Base-by-base conservation (phyloP, 2,329 filamentous ascomycete genomes). In the Ustilaginoidea virens region DNA sequence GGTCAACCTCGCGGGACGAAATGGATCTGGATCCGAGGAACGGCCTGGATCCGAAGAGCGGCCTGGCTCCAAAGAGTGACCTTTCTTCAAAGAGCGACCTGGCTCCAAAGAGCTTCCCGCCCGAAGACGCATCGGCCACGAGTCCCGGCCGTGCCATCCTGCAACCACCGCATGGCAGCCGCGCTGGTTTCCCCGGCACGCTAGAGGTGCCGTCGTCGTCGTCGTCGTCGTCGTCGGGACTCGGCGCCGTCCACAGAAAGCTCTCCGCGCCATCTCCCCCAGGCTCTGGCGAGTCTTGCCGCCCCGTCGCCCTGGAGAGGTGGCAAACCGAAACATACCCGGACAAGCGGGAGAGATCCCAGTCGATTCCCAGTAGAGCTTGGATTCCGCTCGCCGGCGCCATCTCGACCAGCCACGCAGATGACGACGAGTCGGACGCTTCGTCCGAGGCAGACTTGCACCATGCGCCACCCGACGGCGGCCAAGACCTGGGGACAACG, bases 291-390 rank as follows among this genome's bases (percentile, higher is more conserved):
- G 14, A 19, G 14, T 24, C 17, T 7, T 17, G 17, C 13, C 27
- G 29, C 7, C 19, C 13, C 10, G 17, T 24, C 5, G 29, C 24
- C n/a, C 20, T 34, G 10, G 33, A 34, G 19, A 23, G 29, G 16
- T 34, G 33, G 33, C 33, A 34, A n/a, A 32, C 29, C 4, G 11
- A 23, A 10, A 20, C 26, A 5, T 26, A 23, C n/a, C n/a, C 5
- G 4, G 29, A 31, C 18, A 8, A 18, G 8, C 26, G 20, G 13
- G 25, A 34, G 26, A 28, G 30, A 14, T 29, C 33, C 14, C 26
- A 34, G 17, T 32, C 29, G 8, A 29, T 34, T 14, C 33, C 33
- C 12, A 32, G 33, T 20, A 29, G 33, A 21, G 33, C 33, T 16
- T 34, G 33, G 33, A 27, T 34, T 29, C 29, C 27, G 4, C 23